Percentiles rank a stretch among this genome's conserved stretches.
Evolutionary conservation across 805 yeast genomes (phyloP).

Genomic region (Yamadazyma endophytica): DNA sequence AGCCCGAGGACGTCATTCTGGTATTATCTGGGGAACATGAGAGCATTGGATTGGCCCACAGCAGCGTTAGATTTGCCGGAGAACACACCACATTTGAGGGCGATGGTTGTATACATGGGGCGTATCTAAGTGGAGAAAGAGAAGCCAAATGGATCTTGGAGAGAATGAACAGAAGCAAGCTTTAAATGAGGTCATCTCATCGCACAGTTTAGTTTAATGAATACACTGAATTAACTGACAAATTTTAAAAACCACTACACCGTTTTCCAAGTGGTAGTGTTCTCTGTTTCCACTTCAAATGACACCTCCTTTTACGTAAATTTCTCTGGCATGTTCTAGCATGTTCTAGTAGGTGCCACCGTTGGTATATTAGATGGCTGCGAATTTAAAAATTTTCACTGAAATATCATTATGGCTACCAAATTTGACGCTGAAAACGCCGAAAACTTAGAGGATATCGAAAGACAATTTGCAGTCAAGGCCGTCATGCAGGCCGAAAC

Average conservation of each 20-base stretch:
- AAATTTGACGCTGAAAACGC: conserved; percentile 83
- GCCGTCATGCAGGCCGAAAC: conserved; percentile 96
- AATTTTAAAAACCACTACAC: no score
- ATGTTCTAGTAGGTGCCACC: not conserved
- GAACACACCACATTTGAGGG: conserved; percentile 86
- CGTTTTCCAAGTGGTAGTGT: no score
- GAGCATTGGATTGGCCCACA: conserved; percentile 31
- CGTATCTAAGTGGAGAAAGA: conserved; percentile 71
- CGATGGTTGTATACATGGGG: conserved; percentile 91
- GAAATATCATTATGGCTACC: conserved; percentile 20
- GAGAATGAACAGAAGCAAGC: conserved; percentile 3
- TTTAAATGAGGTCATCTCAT: not conserved
- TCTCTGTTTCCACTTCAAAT: no score
- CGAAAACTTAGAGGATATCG: conserved; percentile 85
- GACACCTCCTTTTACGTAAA: no score
- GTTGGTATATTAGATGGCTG: not conserved
- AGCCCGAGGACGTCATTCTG: conserved; percentile 57
- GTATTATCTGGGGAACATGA: conserved; percentile 49
- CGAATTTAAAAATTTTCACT: not conserved
- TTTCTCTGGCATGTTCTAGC: not conserved
- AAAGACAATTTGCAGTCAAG: conserved; percentile 94
- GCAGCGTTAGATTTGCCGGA: conserved; percentile 75
- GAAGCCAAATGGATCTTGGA: conserved; percentile 44
- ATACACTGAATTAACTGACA: no score
- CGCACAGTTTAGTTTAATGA: no score